Percentiles rank a stretch among this genome's conserved stretches.
These are phyloP conservation scores for Neckera pumila DNA, from an alignment of 225 moss, liverwort and hornwort genomes.

Conservation along the genomic window DNA sequence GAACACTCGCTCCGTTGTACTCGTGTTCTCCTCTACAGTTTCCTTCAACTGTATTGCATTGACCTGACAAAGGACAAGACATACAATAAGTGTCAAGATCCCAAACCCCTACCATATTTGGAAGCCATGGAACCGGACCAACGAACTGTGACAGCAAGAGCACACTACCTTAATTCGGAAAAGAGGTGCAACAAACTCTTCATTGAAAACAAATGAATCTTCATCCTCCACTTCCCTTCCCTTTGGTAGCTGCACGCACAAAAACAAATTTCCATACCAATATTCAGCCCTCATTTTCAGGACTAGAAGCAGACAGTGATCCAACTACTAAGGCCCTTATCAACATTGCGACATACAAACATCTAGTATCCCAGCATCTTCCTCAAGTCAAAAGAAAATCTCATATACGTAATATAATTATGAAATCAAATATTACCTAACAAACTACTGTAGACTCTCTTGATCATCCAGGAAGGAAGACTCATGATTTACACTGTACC, in stretches of 20 bases:
- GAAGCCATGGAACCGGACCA: background rate
- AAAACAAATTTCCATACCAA: background rate
- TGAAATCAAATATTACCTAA: background rate
- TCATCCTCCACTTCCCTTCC: slow-evolving; percentile 95
- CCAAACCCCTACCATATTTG: background rate
- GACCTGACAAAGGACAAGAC: slow-evolving; percentile 33
- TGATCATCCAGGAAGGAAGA: background rate
- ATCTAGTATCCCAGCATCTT: background rate
- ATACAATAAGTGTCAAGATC: background rate
- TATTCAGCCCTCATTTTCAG: background rate
- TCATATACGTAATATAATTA: background rate
- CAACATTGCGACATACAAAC: background rate
- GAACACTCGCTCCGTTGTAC: slow-evolving; percentile 96
- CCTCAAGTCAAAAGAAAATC: background rate
- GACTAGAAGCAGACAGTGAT: background rate
- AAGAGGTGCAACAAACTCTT: slow-evolving; percentile 88
- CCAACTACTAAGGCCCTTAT: background rate
- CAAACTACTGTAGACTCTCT: background rate
- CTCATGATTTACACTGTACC: slow-evolving; percentile 28
- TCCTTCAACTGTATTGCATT: slow-evolving; percentile 98
- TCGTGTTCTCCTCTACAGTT: slow-evolving; percentile 94
- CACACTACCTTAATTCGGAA: slow-evolving; percentile 85
- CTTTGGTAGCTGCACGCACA: slow-evolving; percentile 72
- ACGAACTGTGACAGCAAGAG: background rate
- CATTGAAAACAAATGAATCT: slow-evolving; percentile 85